A percentile compares a stretch with the other conserved stretches of the same genome.
Conservation (phyloP, 2,329 filamentous ascomycete species). For the Beauveria caledonica region DNA sequence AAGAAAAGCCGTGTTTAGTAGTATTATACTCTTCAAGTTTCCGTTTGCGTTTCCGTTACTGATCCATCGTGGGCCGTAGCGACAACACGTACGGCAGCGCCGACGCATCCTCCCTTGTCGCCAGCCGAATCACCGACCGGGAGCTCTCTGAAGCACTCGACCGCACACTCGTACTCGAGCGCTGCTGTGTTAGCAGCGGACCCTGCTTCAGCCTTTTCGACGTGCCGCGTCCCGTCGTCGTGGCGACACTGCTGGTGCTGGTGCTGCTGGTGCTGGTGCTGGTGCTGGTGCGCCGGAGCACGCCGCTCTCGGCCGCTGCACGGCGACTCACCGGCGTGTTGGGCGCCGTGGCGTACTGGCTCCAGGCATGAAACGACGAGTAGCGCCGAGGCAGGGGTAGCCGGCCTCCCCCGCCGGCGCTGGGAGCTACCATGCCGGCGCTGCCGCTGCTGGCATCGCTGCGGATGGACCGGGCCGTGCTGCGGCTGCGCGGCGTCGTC, state of each 20-base stretch:
- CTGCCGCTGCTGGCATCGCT: constrained; percentile 19
- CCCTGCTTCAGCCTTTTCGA: constrained; percentile 25
- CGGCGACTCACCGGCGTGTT: constrained; percentile 42
- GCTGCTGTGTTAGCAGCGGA: constrained; percentile 31
- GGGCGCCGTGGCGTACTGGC: constrained; percentile 42
- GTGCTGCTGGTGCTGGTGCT: constrained; percentile 25
- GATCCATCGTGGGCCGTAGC: constrained; percentile 23
- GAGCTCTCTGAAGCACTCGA: constrained; percentile 29
- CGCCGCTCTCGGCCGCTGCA: constrained; percentile 22
- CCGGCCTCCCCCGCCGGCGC: background rate
- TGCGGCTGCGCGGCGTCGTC: constrained; percentile 29
- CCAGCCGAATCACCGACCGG: constrained; percentile 41
- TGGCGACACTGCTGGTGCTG: constrained; percentile 31
- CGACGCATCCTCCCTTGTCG: constrained; percentile 27
- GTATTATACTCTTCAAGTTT: background rate
- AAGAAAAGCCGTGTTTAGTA: background rate
- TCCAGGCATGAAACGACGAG: constrained; percentile 36
- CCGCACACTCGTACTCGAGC: constrained; percentile 32
- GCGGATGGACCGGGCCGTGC: constrained; percentile 20
- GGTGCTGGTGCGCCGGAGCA: constrained; percentile 29
- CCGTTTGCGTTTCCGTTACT: background rate
- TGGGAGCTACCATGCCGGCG: background rate
- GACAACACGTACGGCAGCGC: constrained; percentile 31
- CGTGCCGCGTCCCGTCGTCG: constrained; percentile 15
- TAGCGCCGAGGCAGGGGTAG: constrained; percentile 26